A percentile compares a stretch with the other conserved stretches of the same genome.
These are phyloP conservation scores for Brettanomyces naardenensis DNA, from an alignment of 805 yeast genomes.

Conservation along the genomic window DNA sequence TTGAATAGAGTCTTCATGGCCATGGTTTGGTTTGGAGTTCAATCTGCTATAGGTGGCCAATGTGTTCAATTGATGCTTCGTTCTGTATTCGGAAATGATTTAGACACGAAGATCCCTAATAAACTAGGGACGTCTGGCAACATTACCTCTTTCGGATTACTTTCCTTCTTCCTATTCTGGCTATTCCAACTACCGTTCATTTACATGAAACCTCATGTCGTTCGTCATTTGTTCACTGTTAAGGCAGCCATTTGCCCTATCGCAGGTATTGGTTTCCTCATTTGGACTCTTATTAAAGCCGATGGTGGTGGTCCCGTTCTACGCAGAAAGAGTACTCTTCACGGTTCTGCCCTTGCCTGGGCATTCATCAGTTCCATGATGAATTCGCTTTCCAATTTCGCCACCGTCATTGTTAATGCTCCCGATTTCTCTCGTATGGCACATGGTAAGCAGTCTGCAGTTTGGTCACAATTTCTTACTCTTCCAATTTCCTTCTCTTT, in stretches of 20 bases:
- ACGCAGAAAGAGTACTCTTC: slow-evolving; percentile 41
- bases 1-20: slow-evolving; percentile 78
- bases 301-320: slow-evolving; percentile 73
- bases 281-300: slow-evolving; percentile 80
- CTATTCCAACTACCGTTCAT: slow-evolving; percentile 69
- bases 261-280: slow-evolving; percentile 74
- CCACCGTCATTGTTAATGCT: slow-evolving; percentile 77
- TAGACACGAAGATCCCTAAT: slow-evolving; percentile 57
- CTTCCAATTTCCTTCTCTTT: slow-evolving; percentile 74
- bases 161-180: slow-evolving; percentile 80
- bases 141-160: slow-evolving; percentile 63
- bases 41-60: slow-evolving; percentile 77
- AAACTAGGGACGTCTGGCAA: slow-evolving; percentile 32
- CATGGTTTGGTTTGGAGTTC: slow-evolving; percentile 80
- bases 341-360: slow-evolving; percentile 69
- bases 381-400: slow-evolving; percentile 81
- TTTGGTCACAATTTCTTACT: slow-evolving; percentile 53
- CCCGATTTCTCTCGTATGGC: slow-evolving; percentile 89
- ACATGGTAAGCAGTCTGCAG: slow-evolving; percentile 40
- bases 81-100: slow-evolving; percentile 63
- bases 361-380: slow-evolving; percentile 68
- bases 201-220: slow-evolving; percentile 73
- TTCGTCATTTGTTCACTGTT: slow-evolving; percentile 76
- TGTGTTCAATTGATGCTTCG: slow-evolving; percentile 75
- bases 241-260: slow-evolving; percentile 74